Base-by-base conservation (phyloP, 495 filamentous ascomycete species). In the Hypoxylon trugodes region DNA sequence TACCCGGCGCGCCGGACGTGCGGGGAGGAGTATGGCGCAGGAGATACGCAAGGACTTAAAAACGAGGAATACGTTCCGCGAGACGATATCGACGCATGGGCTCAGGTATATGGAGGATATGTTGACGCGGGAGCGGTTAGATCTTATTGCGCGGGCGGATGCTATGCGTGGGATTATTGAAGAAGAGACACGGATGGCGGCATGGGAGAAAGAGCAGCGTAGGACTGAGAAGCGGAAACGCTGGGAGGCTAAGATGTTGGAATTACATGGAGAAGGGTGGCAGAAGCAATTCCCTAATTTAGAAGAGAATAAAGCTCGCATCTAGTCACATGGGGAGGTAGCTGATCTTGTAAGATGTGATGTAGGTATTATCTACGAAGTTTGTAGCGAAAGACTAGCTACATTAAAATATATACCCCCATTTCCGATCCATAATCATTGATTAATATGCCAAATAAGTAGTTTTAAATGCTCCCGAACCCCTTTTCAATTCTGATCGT, bases 111-210 rank as follows among this genome's bases (percentile, higher is more conserved):
- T 69, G 19, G 25, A 43, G 38, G 32, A 41, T 0, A 18, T 55
- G 28, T 18, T 69, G 16, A 59, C 63, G 4, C 24, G 37, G n/a
- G 69, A 74, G 50, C 48, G 57, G 28, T 28, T 37, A 6, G 72
- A 83, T 49, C 55, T 55, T 30, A 36, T 72, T 9, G 78, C 72
- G 13, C 65, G 79, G 48, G 78, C 77, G 0, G 69, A 69, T 25
- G 81, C 75, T 47, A 75, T 86, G 77, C 78, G 79, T 60, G 60
- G 60, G 41, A 65, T 86, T 19, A 77, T 86, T 26, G 59, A 74
- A 38, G 47, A 72, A 59, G 84, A 87, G 76, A 72, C 63, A 52
- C 70, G 45, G 42, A 47, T 83, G 24, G 77, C 75, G n/a, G 60
- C 71, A 36, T 40, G 71, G 55, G 83, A 86, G 70, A 68, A 64